phyloP scores from a whole-genome alignment of 257 asterid genomes.

The Solanum tarapatanum region DNA sequence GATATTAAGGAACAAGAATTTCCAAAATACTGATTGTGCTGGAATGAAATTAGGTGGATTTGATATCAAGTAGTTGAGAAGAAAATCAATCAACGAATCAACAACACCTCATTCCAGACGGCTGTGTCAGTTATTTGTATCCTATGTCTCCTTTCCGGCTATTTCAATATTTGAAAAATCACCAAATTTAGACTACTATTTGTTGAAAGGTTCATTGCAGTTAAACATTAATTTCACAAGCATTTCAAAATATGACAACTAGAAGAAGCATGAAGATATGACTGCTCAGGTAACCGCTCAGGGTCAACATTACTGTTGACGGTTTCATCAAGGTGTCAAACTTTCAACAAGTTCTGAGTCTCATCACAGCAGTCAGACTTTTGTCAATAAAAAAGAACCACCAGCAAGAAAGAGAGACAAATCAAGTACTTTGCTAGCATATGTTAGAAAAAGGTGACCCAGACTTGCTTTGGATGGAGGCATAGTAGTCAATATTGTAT shows the following conservation, averaged over 20 bases:
- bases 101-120: background rate
- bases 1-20: background rate
- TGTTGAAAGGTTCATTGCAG: background rate
- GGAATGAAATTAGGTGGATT: background rate
- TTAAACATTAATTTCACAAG: background rate
- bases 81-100: background rate
- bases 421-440: background rate
- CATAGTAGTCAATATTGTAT: background rate
- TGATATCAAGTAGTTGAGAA: background rate
- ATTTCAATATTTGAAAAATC: background rate
- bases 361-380: conserved; percentile 11
- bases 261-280: background rate
- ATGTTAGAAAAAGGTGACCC: background rate
- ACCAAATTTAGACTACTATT: background rate
- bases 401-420: background rate
- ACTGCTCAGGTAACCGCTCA: conserved; percentile 30
- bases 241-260: background rate
- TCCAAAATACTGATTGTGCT: background rate
- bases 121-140: background rate
- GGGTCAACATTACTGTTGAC: conserved; percentile 11
- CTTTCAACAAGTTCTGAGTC: conserved; percentile 4
- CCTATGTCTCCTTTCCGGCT: background rate
- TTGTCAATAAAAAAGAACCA: background rate
- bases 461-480: background rate
- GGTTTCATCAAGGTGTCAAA: background rate